Conservation (phyloP, 257 asterid genomes). For the Anisodus acutangulus region DNA sequence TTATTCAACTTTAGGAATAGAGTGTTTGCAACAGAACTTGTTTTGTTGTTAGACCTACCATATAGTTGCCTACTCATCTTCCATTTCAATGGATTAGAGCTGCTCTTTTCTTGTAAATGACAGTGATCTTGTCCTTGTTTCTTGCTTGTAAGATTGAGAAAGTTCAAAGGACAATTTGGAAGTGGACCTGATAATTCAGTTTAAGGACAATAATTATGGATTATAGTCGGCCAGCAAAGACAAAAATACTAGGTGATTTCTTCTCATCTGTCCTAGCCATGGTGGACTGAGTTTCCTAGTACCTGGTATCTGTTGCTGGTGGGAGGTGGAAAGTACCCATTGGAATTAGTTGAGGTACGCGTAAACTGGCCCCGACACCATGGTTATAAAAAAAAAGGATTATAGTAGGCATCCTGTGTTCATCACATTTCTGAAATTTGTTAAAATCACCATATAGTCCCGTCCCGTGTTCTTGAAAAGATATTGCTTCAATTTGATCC, state of each 20-base stretch:
- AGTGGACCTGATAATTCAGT: neutral
- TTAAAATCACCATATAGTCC: neutral
- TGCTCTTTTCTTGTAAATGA: neutral
- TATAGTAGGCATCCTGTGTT: too few relatives aligned
- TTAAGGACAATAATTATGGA: neutral
- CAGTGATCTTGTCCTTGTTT: neutral
- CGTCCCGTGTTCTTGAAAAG: neutral
- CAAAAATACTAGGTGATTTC: too few relatives aligned
- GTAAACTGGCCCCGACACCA: too few relatives aligned
- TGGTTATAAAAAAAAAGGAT: too few relatives aligned
- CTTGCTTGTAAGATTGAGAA: neutral
- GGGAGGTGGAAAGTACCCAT: too few relatives aligned
- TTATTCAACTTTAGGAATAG: neutral
- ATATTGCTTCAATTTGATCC: neutral
- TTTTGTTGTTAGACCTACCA: neutral
- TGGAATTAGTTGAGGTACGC: too few relatives aligned
- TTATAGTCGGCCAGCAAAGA: neutral
- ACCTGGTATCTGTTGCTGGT: too few relatives aligned
- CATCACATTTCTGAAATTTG: neutral
- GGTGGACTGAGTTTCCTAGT: too few relatives aligned
- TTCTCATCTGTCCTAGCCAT: too few relatives aligned
- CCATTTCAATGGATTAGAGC: slow-evolving; percentile 22
- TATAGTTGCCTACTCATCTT: neutral
- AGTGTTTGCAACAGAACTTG: neutral
- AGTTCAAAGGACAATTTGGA: neutral